Percentiles rank a stretch among this genome's conserved stretches.
phyloP scores from a whole-genome alignment of 495 filamentous ascomycete species.

The Chaetomium tenue region DNA sequence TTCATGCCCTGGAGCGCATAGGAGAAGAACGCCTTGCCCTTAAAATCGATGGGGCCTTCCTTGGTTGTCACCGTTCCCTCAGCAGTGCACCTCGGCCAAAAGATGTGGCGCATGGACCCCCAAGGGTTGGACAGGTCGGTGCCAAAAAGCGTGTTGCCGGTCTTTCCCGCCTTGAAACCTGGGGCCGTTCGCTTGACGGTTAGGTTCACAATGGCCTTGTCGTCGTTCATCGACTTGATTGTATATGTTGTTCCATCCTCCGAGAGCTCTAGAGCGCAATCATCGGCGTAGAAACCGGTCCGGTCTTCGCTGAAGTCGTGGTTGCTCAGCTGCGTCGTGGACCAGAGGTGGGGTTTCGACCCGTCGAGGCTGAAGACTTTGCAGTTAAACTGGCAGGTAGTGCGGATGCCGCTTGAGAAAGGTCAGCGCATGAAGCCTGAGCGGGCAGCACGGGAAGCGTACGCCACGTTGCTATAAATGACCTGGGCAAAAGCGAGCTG shows the following conservation, averaged over 20 bases:
- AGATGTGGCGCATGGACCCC: constrained; percentile 86
- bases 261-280: constrained; percentile 76
- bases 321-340: constrained; percentile 69
- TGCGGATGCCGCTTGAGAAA: constrained; percentile 71
- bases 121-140: constrained; percentile 82
- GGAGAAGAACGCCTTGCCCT: constrained; percentile 71
- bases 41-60: constrained; percentile 77
- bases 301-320: constrained; percentile 81
- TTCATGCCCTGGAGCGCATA: constrained; percentile 97
- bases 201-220: constrained; percentile 74
- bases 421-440: constrained; percentile 34
- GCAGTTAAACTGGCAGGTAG: constrained; percentile 84
- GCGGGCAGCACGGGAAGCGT: constrained; percentile 40
- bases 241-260: constrained; percentile 77
- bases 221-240: constrained; percentile 81
- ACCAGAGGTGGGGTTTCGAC: constrained; percentile 73
- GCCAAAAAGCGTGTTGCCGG: constrained; percentile 81
- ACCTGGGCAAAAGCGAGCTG: constrained; percentile 77
- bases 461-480: constrained; percentile 98
- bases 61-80: constrained; percentile 84
- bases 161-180: constrained; percentile 80
- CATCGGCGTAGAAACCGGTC: constrained; percentile 77
- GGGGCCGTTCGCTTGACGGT: constrained; percentile 73
- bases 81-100: constrained; percentile 84
- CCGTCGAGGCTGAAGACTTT: constrained; percentile 78